phyloP scores from a whole-genome alignment of 331 rosid genomes.

The Quercus phellos region DNA sequence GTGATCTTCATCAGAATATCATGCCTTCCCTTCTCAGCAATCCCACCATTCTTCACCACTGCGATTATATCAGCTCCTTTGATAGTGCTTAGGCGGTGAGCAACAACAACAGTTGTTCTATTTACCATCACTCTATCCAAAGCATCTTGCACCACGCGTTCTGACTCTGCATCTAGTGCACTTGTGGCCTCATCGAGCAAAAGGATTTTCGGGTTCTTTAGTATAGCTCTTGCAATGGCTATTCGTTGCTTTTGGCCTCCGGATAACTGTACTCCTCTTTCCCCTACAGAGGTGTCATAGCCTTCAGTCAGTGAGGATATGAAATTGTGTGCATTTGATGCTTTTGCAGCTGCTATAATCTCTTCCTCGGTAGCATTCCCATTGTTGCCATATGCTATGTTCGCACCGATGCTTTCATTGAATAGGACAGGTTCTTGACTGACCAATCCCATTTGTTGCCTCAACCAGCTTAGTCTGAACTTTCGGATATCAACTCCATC shows the following conservation, averaged over 20 bases:
- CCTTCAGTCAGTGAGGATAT: slow-evolving; percentile 63
- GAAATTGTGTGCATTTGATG: slow-evolving; percentile 72
- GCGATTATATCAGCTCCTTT: slow-evolving; percentile 71
- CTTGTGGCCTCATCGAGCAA: slow-evolving; percentile 94
- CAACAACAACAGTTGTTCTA: slow-evolving; percentile 74
- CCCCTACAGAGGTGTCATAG: slow-evolving; percentile 74
- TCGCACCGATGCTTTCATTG: slow-evolving; percentile 67
- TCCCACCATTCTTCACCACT: slow-evolving; percentile 63
- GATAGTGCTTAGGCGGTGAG: slow-evolving; percentile 78
- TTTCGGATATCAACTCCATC: slow-evolving; percentile 55
- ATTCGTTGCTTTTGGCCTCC: slow-evolving; percentile 95
- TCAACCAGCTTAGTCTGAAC: slow-evolving; percentile 64
- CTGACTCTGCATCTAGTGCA: slow-evolving; percentile 84
- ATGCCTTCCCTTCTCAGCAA: slow-evolving; percentile 71
- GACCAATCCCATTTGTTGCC: slow-evolving; percentile 88
- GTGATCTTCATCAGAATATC: slow-evolving; percentile 46
- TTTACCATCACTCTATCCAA: slow-evolving; percentile 76
- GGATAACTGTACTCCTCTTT: slow-evolving; percentile 76
- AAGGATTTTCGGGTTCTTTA: slow-evolving; percentile 79
- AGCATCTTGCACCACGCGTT: slow-evolving; percentile 78
- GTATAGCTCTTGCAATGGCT: slow-evolving; percentile 82
- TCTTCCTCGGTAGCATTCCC: slow-evolving; percentile 63
- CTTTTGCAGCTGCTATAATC: slow-evolving; percentile 59
- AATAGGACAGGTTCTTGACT: slow-evolving; percentile 91
- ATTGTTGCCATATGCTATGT: slow-evolving; percentile 72